Conservation (phyloP, 805 yeast species). For the Jamesozyma jinghongensis region DNA sequence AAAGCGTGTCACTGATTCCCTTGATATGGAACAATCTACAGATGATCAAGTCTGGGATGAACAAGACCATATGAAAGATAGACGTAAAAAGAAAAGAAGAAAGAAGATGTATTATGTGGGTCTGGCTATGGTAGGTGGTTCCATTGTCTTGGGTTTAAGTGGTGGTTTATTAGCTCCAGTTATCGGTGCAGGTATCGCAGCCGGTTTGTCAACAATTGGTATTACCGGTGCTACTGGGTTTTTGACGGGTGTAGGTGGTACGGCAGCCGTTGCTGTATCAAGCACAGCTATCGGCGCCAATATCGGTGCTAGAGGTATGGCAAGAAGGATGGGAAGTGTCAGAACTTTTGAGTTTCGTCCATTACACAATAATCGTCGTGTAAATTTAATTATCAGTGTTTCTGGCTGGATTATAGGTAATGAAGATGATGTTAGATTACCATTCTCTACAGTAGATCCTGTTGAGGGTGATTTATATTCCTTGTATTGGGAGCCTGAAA, state of each 20-base stretch:
- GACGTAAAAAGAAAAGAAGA: constrained; percentile 56
- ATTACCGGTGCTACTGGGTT: constrained; percentile 89
- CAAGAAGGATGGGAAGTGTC: constrained; percentile 80
- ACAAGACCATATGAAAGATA: constrained; percentile 52
- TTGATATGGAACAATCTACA: constrained; percentile 77
- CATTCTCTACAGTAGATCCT: constrained; percentile 94
- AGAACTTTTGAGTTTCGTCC: constrained; percentile 92
- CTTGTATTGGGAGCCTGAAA: constrained; percentile 94
- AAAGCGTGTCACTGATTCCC: constrained; percentile 77
- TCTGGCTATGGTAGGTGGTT: constrained; percentile 92
- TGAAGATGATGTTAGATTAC: constrained; percentile 90
- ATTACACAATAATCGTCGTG: constrained; percentile 79
- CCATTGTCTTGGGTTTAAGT: constrained; percentile 84
- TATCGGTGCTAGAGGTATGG: constrained; percentile 81
- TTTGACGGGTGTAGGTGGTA: constrained; percentile 94
- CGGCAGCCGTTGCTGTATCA: constrained; percentile 85
- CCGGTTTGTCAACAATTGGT: constrained; percentile 92
- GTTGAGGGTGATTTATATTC: constrained; percentile 95
- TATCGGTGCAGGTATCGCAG: constrained; percentile 97
- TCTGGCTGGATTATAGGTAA: constrained; percentile 98
- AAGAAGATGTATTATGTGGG: constrained; percentile 81
- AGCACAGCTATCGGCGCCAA: constrained; percentile 87
- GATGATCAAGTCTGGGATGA: constrained; percentile 71
- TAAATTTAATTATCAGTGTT: constrained; percentile 78
- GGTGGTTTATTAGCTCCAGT: constrained; percentile 96